Conservation (phyloP, 257 asterid genomes). For the Nicotiana undulata region DNA sequence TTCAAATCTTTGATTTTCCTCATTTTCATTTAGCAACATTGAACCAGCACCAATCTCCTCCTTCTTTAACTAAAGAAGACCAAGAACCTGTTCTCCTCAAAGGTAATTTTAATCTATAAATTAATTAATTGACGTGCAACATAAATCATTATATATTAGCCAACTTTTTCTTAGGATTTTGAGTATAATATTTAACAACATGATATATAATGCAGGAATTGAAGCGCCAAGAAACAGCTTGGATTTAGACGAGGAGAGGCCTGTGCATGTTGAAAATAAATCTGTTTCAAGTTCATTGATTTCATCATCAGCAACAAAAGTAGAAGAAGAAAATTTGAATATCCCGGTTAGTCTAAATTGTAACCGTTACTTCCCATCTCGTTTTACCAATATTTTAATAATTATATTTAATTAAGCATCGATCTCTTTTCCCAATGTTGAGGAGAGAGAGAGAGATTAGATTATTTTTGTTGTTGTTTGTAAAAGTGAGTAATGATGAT, state of each 20-base stretch:
- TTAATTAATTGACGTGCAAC: no score
- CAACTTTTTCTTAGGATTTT: background rate
- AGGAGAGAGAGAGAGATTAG: no score
- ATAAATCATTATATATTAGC: no score
- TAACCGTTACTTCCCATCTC: constrained; percentile 4
- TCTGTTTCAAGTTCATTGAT: constrained; percentile 12
- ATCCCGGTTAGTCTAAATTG: constrained; percentile 50
- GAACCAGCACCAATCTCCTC: constrained; percentile 26
- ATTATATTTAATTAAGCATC: no score
- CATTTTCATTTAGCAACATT: constrained; percentile 35
- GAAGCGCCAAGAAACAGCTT: constrained; percentile 91
- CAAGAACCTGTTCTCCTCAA: constrained; percentile 19
- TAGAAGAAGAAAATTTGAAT: constrained; percentile 16
- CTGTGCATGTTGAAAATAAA: constrained; percentile 6
- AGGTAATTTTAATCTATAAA: constrained; percentile 27
- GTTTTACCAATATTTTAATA: background rate
- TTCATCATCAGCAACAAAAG: constrained; percentile 20
- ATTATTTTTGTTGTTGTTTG: background rate
- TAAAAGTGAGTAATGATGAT: constrained; percentile 10
- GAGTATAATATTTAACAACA: background rate
- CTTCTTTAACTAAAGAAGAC: constrained; percentile 17
- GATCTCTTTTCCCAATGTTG: constrained; percentile 28
- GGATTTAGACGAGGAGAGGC: constrained; percentile 38
- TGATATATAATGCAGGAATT: constrained; percentile 38
- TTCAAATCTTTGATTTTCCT: constrained; percentile 65